Percentiles rank a stretch among this genome's conserved stretches.
These are phyloP conservation scores for Linum usitatissimum DNA, from an alignment of 345 rosid species.

Conservation along the genomic window DNA sequence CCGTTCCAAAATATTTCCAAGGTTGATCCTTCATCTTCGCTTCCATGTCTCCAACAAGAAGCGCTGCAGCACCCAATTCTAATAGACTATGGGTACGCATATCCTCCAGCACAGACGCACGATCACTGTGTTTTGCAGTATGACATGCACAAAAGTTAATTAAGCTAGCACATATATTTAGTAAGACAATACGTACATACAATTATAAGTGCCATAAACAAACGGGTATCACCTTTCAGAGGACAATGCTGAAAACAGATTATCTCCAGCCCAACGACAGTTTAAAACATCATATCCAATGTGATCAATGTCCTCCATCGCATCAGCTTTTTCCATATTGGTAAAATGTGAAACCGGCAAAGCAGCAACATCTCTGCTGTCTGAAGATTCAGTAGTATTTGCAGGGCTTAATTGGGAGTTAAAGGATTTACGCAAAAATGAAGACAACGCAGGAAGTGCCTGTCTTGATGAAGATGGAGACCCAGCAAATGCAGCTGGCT, in stretches of 20 bases:
- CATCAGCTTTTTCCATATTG: conserved; percentile 48
- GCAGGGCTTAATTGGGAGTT: conserved; percentile 68
- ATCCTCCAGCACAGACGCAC: conserved; percentile 48
- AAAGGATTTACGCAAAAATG: conserved; percentile 77
- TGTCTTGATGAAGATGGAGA: conserved; percentile 66
- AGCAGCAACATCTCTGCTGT: conserved; percentile 47
- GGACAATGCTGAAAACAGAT: conserved; percentile 37
- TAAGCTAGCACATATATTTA: neutral
- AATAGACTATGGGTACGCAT: conserved; percentile 61
- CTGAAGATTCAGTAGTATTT: conserved; percentile 51
- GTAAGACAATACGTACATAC: neutral
- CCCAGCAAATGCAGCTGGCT: conserved; percentile 81
- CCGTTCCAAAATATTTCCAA: conserved; percentile 84
- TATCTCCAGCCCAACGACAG: conserved; percentile 86
- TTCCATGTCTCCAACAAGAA: conserved; percentile 91
- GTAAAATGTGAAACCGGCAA: conserved; percentile 56
- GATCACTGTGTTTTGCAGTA: conserved; percentile 37
- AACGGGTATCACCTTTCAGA: conserved; percentile 53
- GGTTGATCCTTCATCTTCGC: conserved; percentile 85
- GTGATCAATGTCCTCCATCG: conserved; percentile 52
- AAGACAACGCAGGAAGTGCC: conserved; percentile 62
- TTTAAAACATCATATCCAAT: conserved; percentile 68
- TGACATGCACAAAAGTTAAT: conserved; percentile 8
- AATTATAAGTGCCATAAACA: neutral
- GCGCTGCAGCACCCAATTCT: conserved; percentile 94